Evolutionary conservation across 2,329 filamentous ascomycete genomes (phyloP).

Genomic region (Ophiostoma perfectum): DNA sequence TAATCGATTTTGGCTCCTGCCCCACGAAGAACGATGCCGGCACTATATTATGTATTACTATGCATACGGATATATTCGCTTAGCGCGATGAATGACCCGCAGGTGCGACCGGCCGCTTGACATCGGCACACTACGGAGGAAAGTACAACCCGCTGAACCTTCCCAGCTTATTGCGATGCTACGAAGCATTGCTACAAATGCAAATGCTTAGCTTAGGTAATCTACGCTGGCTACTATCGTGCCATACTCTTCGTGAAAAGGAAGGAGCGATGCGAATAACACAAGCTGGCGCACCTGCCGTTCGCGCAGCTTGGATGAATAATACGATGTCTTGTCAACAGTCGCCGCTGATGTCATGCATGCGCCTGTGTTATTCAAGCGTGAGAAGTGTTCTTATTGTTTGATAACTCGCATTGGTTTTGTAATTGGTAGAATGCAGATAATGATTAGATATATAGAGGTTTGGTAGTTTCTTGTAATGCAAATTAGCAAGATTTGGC

Average conservation of each 20-base stretch:
- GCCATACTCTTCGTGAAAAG: no score
- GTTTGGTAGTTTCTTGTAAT: no score
- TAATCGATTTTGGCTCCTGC: conserved; percentile 14
- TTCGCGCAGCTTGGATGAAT: background rate
- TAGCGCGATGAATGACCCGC: conserved; percentile 10
- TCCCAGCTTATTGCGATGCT: background rate
- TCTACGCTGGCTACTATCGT: no score
- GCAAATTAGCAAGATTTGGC: no score
- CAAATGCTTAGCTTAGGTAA: no score
- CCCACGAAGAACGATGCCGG: conserved; percentile 16
- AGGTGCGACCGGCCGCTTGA: conserved; percentile 9
- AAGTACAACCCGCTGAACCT: background rate
- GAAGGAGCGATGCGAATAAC: no score
- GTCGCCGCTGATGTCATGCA: conserved; percentile 1
- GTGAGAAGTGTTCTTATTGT: background rate
- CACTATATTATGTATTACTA: background rate
- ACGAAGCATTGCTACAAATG: no score
- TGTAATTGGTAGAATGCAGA: no score
- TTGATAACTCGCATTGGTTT: no score
- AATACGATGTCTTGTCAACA: background rate
- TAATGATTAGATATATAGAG: no score
- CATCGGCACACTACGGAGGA: background rate
- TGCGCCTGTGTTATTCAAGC: background rate
- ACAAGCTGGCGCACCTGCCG: no score
- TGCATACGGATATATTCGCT: conserved; percentile 9